Evolutionary conservation across 139 green algal species (phyloP).

Genomic region (Picochlorum sp.): DNA sequence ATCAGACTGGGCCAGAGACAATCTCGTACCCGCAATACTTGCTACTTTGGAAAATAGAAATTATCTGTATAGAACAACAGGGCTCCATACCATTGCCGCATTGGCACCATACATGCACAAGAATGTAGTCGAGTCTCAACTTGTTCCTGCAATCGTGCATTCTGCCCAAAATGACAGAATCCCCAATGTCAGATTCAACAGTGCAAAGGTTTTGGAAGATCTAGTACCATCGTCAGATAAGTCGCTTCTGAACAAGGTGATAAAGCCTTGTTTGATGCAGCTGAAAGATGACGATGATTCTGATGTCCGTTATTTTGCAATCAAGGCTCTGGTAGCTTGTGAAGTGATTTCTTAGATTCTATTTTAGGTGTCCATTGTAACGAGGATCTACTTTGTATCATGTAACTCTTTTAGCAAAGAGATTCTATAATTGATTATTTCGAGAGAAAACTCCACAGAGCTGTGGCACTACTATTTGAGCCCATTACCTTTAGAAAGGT

Average conservation of each 20-base stretch:
- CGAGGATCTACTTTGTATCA: too few species aligned
- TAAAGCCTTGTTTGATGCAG: slow-evolving; percentile 75
- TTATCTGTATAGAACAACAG: slow-evolving; percentile 96
- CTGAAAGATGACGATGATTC: slow-evolving; percentile 75
- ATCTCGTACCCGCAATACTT: slow-evolving; percentile 64
- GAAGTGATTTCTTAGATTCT: neutral
- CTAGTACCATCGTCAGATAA: slow-evolving; percentile 63
- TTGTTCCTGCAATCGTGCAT: slow-evolving; percentile 81
- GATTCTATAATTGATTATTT: too few species aligned
- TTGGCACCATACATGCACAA: slow-evolving; percentile 65
- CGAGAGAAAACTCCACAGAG: too few species aligned
- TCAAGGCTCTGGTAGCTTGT: slow-evolving; percentile 38
- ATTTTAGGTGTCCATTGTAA: too few species aligned
- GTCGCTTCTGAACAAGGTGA: slow-evolving; percentile 44
- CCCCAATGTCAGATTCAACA: slow-evolving; percentile 93
- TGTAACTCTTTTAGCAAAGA: too few species aligned
- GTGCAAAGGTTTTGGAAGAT: slow-evolving; percentile 79
- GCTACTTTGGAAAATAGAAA: slow-evolving; percentile 56
- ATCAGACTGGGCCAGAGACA: slow-evolving; percentile 75
- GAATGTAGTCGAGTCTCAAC: slow-evolving; percentile 59
- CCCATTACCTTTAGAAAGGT: neutral
- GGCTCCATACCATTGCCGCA: slow-evolving; percentile 66
- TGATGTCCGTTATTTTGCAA: slow-evolving; percentile 88
- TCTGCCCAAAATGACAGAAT: slow-evolving; percentile 54
- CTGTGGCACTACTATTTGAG: neutral